A percentile compares a stretch with the other conserved stretches of the same genome.
These are phyloP conservation scores for Pythium oligandrum DNA, from an alignment of 352 stramenopile species.

Conservation along the genomic window DNA sequence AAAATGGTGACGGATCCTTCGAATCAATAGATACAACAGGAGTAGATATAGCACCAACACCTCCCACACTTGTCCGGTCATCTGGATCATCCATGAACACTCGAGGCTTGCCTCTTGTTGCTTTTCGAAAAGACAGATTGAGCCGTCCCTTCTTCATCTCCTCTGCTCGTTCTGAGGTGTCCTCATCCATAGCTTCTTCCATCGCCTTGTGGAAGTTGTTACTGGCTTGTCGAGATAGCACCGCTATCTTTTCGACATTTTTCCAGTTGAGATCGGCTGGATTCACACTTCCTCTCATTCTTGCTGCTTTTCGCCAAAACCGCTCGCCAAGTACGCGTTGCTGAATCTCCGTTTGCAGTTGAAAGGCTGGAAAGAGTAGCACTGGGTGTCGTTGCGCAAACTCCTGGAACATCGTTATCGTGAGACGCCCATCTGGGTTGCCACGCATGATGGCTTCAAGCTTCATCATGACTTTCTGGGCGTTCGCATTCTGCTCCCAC, in stretches of 20 bases:
- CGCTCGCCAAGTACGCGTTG: constrained; percentile 46
- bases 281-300: constrained; percentile 31
- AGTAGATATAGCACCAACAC: too few species aligned
- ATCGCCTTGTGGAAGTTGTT: constrained; percentile 11
- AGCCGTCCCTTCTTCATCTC: too few species aligned
- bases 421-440: constrained; percentile 30
- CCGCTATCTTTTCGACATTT: constrained; percentile 24
- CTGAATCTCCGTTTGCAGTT: constrained; percentile 62
- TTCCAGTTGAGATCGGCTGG: constrained; percentile 33
- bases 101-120: neutral
- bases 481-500: constrained; percentile 47
- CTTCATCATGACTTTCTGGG: constrained; percentile 55
- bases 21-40: too few species aligned
- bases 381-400: constrained; percentile 56
- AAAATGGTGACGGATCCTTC: too few species aligned
- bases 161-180: constrained; percentile 5
- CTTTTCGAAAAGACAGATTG: neutral
- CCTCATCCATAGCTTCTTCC: constrained; percentile 7
- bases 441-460: constrained; percentile 40
- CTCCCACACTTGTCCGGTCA: too few species aligned
- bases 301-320: constrained; percentile 50
- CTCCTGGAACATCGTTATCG: constrained; percentile 40
- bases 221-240: constrained; percentile 22
- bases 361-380: constrained; percentile 64
- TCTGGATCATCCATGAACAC: too few species aligned